Evolutionary conservation across 2,329 filamentous ascomycete genomes (phyloP).

Genomic region (Pseudogymnoascus sp.): DNA sequence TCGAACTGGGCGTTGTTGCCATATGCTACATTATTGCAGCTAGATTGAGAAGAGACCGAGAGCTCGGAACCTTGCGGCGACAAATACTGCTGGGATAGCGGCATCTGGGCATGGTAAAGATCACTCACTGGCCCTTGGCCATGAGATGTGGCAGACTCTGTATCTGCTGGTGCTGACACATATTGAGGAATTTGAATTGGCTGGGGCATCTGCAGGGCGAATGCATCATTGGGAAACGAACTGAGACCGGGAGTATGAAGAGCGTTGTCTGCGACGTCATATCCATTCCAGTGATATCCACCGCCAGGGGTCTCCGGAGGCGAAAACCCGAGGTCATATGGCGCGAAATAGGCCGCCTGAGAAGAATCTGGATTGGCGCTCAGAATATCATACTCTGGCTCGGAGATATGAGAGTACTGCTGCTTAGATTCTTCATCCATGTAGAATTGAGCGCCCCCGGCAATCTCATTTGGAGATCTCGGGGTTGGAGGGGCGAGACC

Average conservation of each 20-base stretch:
- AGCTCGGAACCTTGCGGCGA: background rate
- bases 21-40: background rate
- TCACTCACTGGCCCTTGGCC: background rate
- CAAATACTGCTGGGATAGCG: background rate
- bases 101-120: slow-evolving; percentile 5
- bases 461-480: slow-evolving; percentile 7
- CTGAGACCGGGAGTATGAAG: slow-evolving; percentile 11
- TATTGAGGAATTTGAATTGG: slow-evolving; percentile 11
- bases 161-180: slow-evolving; percentile 6
- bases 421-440: background rate
- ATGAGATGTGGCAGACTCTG: background rate
- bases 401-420: background rate
- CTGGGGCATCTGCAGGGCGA: slow-evolving; percentile 8
- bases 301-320: slow-evolving; percentile 12
- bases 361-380: background rate
- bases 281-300: slow-evolving; percentile 7
- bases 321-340: slow-evolving; percentile 5
- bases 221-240: background rate
- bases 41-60: background rate
- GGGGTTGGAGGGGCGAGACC: slow-evolving; percentile 10
- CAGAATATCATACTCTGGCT: background rate
- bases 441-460: background rate
- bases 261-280: slow-evolving; percentile 7
- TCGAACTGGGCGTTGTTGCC: background rate
- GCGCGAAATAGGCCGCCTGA: background rate